Base-by-base conservation (phyloP, 495 filamentous ascomycete species). In the Parathielavia hyrcaniae region DNA sequence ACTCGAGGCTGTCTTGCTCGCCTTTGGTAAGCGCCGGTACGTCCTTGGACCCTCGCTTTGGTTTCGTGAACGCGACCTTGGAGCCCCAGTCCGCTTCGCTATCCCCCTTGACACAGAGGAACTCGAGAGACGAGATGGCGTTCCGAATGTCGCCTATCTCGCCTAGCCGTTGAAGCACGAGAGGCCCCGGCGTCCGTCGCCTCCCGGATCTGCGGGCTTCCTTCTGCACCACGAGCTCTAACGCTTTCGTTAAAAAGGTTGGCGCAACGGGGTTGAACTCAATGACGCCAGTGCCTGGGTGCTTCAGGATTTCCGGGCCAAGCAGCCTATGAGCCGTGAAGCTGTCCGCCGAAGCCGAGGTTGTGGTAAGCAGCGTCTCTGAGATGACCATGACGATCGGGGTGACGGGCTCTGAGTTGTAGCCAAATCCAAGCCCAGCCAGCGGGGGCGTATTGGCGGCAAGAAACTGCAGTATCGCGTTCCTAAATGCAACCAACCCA, bases 211-310 rank as follows among this genome's bases (percentile, higher is more conserved):
- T 78, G 9, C 81, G 77, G 1, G 89, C 84, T 66, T 96, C 90
- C 69, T 92, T 96, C 60, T 84, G 77, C 1, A 97, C 77, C 16
- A 95, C 76, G 17, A 87, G 67, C 41, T 88, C 83, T 14, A 99
- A 73, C 4, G 91, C 92, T 73, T 90, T 93, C 6, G 82, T 76
- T 70, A 97, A 81, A 40, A 90, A 84, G 0, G 93, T 95, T 0
- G 90, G 84, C 10, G 95, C 95, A 61, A 97, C 85, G 22, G 85
- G 81, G 69, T 97, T 97, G 71, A 96, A 97, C 62, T 92, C 90
- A 50, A 99, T 88, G 5, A 87, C 77, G 12, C 80, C 82, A 5
- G 86, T 83, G 26, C 81, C 81, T 2, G 87, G 83, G 67, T 97
- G 88, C 46, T 84, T 82, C 12, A 88, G 79, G 35, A 99, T 85